phyloP scores from a whole-genome alignment of 2,329 filamentous ascomycete genomes.

The Pseudogymnoascus sp. region DNA sequence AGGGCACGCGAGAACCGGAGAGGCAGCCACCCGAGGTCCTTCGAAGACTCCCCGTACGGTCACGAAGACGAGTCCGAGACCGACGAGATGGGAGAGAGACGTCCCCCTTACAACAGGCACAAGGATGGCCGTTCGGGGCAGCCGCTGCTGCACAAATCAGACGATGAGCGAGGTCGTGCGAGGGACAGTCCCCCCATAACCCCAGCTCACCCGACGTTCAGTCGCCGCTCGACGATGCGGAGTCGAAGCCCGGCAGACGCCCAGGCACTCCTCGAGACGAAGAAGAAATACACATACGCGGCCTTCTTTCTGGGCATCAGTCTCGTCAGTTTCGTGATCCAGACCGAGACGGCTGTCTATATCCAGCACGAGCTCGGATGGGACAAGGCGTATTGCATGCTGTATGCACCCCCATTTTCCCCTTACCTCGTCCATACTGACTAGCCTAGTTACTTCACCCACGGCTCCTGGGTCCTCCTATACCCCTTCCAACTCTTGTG shows the following conservation, averaged over 20 bases:
- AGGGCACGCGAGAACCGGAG: neutral
- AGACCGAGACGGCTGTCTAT: constrained; percentile 92
- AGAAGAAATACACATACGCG: constrained; percentile 79
- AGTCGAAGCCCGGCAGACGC: constrained; percentile 62
- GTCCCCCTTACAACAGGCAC: constrained; percentile 30
- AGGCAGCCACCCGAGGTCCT: neutral
- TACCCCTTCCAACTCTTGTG: constrained; percentile 81
- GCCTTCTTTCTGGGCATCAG: constrained; percentile 74
- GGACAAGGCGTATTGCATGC: constrained; percentile 99
- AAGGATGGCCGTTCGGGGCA: constrained; percentile 32
- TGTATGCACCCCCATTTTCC: constrained; percentile 43
- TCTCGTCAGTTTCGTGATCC: constrained; percentile 79
- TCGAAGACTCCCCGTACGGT: neutral
- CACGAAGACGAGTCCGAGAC: constrained; percentile 22
- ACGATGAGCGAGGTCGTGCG: constrained; percentile 22
- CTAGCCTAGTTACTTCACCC: constrained; percentile 63
- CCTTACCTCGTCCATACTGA: constrained; percentile 10
- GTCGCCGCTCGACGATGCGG: constrained; percentile 60
- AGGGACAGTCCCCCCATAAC: constrained; percentile 16
- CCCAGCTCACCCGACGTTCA: constrained; percentile 31
- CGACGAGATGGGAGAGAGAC: constrained; percentile 25
- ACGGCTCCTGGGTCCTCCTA: constrained; percentile 84
- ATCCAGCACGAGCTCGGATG: constrained; percentile 87
- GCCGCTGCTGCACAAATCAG: constrained; percentile 26
- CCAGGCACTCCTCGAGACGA: constrained; percentile 55